Conservation (phyloP, 1,139 yeast genomes). For the Yamadazyma atmosphaerica region DNA sequence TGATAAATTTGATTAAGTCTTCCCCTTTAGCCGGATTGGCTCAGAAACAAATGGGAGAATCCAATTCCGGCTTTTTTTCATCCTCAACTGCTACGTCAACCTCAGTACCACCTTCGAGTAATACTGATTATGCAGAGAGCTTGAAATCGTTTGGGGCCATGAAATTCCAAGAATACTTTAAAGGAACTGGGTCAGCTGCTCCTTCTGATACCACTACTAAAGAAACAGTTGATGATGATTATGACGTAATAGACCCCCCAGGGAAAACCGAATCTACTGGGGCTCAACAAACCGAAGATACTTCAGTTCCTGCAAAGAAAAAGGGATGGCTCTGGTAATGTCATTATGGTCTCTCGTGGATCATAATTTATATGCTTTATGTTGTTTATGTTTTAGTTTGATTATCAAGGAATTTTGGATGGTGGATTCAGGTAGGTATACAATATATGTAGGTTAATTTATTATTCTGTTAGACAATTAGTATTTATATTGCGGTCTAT, state of each 20-base stretch:
- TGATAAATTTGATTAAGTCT: slow-evolving; percentile 4
- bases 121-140: slow-evolving; percentile 6
- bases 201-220: slow-evolving; percentile 3
- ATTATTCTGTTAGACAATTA: not conserved
- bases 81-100: not conserved
- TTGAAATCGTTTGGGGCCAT: slow-evolving; percentile 6
- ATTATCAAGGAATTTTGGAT: not conserved
- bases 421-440: not conserved
- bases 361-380: too few species aligned
- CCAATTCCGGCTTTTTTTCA: too few species aligned
- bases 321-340: slow-evolving; percentile 38
- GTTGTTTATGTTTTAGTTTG: slow-evolving; percentile 1
- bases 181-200: slow-evolving; percentile 1
- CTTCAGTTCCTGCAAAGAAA: slow-evolving; percentile 8
- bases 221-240: slow-evolving; percentile 27
- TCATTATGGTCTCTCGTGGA: not conserved
- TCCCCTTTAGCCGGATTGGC: slow-evolving; percentile 2
- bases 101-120: not conserved
- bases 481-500: slow-evolving; percentile 5
- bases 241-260: slow-evolving; percentile 48
- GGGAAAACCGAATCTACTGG: slow-evolving; percentile 11
- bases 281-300: slow-evolving; percentile 15
- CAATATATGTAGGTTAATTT: not conserved
- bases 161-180: slow-evolving; percentile 5
- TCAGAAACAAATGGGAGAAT: slow-evolving; percentile 1